Base-by-base conservation (phyloP, 192 early-diverging fungal genomes). In the Podila epicladia region DNA sequence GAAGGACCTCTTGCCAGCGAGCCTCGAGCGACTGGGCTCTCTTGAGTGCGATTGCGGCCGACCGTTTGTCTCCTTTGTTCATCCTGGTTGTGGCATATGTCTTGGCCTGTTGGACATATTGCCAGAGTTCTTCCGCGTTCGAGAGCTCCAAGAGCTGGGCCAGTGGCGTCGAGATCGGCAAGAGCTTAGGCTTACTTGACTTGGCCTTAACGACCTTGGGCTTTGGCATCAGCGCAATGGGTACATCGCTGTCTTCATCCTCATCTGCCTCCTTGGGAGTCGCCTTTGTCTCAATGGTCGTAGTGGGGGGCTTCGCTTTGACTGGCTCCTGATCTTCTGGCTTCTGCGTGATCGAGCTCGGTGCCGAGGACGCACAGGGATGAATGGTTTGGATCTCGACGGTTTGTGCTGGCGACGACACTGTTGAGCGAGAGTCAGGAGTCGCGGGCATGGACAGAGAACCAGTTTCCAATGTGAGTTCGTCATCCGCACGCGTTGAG, bases 11-110 rank as follows among this genome's bases (percentile, higher is more conserved):
- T 20, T 73, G 77, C 77, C 77, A 80, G 0, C 71, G 59, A 5
- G 77, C 49, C 77, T 80, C 77, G 6, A 80, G 62, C 0, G 77
- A 65, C 37, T 80, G 70, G 2, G 77, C 70, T 32, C 77, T 65
- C 71, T 80, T 80, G 15, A 80, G 58, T 3, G 77, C 71, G 29
- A 73, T 80, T 9, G 77, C 59, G 13, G 77, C 77, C 0, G 77
- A 80, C 13, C 71, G 61, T 51, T 80, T 80, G 33, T 80, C 77
- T 2, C 77, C 71, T 55, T 80, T 80, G 71, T 73, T 80, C 77
- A 80, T 80, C 31, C 65, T 55, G 2, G 77, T 67, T 8, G 77
- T 69, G 9, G 77, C 77, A 69, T 73, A 80, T 11, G 65, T 69
- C 71, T 80, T 80, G 17, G 77, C 77, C 31, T 80, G 77, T 31